Percentiles rank a stretch among this genome's conserved stretches.
Conservation (phyloP, 2,329 filamentous ascomycete genomes). For the Ceratocystis ficicola region DNA sequence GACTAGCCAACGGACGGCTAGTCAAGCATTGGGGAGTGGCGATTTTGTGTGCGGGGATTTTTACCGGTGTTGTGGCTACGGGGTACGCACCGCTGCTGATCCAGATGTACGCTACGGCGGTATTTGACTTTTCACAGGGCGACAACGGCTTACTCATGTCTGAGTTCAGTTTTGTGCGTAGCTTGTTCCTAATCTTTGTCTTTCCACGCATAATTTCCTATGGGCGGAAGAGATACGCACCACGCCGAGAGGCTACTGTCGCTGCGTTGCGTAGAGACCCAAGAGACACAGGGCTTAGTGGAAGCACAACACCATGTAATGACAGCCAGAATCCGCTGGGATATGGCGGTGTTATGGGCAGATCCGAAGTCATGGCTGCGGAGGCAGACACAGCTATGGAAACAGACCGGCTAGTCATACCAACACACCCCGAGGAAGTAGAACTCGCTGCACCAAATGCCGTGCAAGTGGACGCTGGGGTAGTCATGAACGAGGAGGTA, state of each 20-base stretch:
- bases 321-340: conserved; percentile 13
- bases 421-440: conserved; percentile 32
- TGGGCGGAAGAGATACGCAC: conserved; percentile 29
- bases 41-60: conserved; percentile 53
- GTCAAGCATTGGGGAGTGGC: conserved; percentile 49
- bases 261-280: conserved; percentile 16
- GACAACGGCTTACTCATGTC: conserved; percentile 48
- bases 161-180: conserved; percentile 42
- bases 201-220: conserved; percentile 42
- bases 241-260: conserved; percentile 13
- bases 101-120: conserved; percentile 46
- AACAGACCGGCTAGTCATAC: conserved; percentile 26
- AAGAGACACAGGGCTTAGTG: neutral
- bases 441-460: conserved; percentile 34
- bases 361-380: neutral
- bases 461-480: conserved; percentile 34
- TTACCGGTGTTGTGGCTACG: conserved; percentile 54
- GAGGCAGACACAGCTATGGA: neutral
- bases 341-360: conserved; percentile 13
- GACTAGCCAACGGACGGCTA: conserved; percentile 38
- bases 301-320: conserved; percentile 12
- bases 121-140: conserved; percentile 42
- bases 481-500: conserved; percentile 26
- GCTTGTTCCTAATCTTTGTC: conserved; percentile 42
- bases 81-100: conserved; percentile 53